Evolutionary conservation across 768 basidiomycete species (phyloP), one percentile per base, ranked within the genome.

Genomic region (Kwoniella heveanensis): DNA sequence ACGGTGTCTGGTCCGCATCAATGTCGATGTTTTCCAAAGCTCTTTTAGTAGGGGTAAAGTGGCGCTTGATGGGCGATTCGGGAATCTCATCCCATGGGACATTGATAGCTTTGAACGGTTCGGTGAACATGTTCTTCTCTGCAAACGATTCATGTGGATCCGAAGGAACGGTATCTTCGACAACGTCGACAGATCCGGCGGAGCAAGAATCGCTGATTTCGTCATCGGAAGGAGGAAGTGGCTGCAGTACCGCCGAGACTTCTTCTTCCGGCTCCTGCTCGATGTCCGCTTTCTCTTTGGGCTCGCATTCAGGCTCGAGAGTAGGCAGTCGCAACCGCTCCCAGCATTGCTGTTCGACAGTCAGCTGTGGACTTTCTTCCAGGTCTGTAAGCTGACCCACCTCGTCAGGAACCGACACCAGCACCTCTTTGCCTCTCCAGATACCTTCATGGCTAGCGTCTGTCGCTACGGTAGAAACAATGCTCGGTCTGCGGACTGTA

Each of bases 351-450:
- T 65, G 19, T n/a, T 48, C 27, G 25, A 21, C 9, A 10, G 39
- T 62, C 49, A 59, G 46, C 46, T 32, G 17, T 30, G 13, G 25
- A 15, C 1, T 2, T 4, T 57, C 10, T 3, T 37, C 36, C 19
- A 8, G 36, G 32, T 32, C 13, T 32, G 24, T 37, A n/a, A 48
- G 58, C 30, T 29, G 44, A 54, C 60, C 48, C 21, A 62, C 65
- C 30, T 54, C 22, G 12, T 54, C 50, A 21, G 65, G 60, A n/a
- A 66, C 26, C 19, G 55, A 47, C n/a, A 66, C 56, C 21, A 54
- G 21, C 17, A 66, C 56, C 39, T 57, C 27, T 36, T 54, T 66
- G 5, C 60, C 65, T 15, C 55, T 62, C 65, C 65, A 61, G 21
- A 36, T 54, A 5, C 59, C 25, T 56, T 24, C 54, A 22, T 12